phyloP scores from a whole-genome alignment of 495 filamentous ascomycete genomes.

The Polyplosphaeria fusca region DNA sequence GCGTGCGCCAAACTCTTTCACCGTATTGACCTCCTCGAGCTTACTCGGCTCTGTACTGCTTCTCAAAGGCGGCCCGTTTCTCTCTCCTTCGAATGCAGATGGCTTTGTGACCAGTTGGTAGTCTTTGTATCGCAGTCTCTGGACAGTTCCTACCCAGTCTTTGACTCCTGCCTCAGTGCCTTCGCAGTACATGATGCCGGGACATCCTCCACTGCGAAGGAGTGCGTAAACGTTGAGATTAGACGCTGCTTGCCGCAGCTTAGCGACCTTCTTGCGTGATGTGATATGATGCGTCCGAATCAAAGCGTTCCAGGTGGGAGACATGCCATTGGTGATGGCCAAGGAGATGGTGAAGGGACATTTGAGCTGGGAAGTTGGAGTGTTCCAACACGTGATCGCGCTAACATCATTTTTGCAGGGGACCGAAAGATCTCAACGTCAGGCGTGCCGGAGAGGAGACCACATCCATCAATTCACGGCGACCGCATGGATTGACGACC shows the following conservation, averaged over 20 bases:
- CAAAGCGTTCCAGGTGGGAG: conserved; percentile 48
- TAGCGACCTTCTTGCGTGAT: conserved; percentile 70
- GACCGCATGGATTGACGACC: conserved; percentile 11
- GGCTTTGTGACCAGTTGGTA: conserved; percentile 39
- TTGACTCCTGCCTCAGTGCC: conserved; percentile 50
- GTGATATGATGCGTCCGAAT: conserved; percentile 81
- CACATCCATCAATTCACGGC: too few species aligned
- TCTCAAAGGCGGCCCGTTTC: neutral
- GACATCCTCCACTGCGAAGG: conserved; percentile 62
- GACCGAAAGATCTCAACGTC: too few species aligned
- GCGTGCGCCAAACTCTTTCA: conserved; percentile 39
- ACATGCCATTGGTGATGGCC: conserved; percentile 17
- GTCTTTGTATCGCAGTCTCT: conserved; percentile 44
- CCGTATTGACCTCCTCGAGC: conserved; percentile 37
- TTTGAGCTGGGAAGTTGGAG: neutral
- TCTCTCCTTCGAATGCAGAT: conserved; percentile 13
- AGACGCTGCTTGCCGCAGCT: conserved; percentile 61
- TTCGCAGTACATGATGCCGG: conserved; percentile 78
- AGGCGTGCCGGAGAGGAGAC: too few species aligned
- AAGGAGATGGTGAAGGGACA: neutral
- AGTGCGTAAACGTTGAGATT: conserved; percentile 57
- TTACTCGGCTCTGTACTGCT: conserved; percentile 1
- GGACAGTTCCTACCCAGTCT: conserved; percentile 57
- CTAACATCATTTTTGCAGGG: conserved; percentile 7
- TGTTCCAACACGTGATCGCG: too few species aligned